A percentile compares a stretch with the other conserved stretches of the same genome.
Evolutionary conservation across 2,329 filamentous ascomycete genomes (phyloP).

Genomic region (Celoporthe dispersa): DNA sequence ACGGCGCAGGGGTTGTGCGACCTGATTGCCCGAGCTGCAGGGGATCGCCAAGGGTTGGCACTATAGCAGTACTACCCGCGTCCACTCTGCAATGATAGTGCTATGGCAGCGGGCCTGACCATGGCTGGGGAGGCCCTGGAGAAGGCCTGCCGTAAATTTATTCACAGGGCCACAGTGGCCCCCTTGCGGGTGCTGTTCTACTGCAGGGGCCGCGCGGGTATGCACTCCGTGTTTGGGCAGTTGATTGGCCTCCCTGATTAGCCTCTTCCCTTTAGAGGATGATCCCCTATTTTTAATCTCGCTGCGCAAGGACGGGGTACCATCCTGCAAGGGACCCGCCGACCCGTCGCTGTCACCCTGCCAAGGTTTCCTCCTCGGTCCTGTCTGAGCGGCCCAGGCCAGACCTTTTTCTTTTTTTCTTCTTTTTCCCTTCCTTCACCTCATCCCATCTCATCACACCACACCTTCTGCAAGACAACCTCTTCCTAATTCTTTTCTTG

Average conservation of each 20-base stretch:
- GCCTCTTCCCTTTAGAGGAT: constrained; percentile 1
- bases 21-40: neutral
- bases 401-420: neutral
- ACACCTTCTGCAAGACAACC: neutral
- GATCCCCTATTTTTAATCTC: constrained; percentile 22
- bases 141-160: neutral
- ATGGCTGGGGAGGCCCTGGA: neutral
- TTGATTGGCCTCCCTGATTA: constrained; percentile 10
- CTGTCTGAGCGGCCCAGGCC: neutral
- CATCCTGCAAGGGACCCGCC: neutral
- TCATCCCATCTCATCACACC: neutral
- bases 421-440: neutral
- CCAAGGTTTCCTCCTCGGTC: neutral
- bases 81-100: neutral
- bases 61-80: neutral
- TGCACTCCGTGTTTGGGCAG: neutral
- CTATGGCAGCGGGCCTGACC: neutral
- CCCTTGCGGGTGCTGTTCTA: neutral
- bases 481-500: neutral
- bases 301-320: constrained; percentile 4
- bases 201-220: constrained; percentile 11
- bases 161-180: neutral
- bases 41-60: neutral
- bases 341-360: constrained; percentile 1
- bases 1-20: neutral